A percentile compares a stretch with the other conserved stretches of the same genome.
Conservation (phyloP, 306 rosid species). For the Acacia melanoxylon region DNA sequence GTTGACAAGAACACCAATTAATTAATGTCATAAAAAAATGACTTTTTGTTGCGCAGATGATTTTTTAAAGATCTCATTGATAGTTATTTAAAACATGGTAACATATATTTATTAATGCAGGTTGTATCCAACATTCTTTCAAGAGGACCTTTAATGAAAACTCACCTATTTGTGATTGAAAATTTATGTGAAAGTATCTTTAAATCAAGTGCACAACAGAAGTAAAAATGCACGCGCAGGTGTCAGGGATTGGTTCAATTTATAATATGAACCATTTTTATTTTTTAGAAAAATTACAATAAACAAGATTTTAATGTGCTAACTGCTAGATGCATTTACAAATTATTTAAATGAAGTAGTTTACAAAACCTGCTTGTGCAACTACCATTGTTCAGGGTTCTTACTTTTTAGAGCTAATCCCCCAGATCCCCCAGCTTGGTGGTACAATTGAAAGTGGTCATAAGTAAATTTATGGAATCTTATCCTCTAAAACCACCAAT, state of each 20-base stretch:
- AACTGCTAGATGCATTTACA: background rate
- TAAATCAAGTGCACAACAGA: background rate
- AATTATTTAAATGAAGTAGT: background rate
- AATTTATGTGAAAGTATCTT: background rate
- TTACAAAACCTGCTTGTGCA: background rate
- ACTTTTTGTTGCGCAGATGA: background rate
- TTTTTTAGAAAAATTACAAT: background rate
- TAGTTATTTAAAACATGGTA: background rate
- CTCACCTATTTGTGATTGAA: background rate
- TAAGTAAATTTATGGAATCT: background rate
- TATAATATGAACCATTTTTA: background rate
- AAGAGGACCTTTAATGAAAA: background rate
- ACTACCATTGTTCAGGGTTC: background rate
- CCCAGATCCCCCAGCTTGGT: background rate
- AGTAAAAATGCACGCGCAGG: background rate
- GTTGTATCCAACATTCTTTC: background rate
- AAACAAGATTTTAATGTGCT: background rate
- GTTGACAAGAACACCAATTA: background rate
- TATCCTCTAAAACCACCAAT: background rate
- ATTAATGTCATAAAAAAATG: background rate
- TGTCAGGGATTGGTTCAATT: background rate
- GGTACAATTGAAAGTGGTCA: background rate
- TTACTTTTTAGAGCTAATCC: background rate
- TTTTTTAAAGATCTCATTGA: background rate
- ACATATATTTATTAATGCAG: background rate